phyloP scores from a whole-genome alignment of 139 green algal genomes.

The Dunaliella primolecta region DNA sequence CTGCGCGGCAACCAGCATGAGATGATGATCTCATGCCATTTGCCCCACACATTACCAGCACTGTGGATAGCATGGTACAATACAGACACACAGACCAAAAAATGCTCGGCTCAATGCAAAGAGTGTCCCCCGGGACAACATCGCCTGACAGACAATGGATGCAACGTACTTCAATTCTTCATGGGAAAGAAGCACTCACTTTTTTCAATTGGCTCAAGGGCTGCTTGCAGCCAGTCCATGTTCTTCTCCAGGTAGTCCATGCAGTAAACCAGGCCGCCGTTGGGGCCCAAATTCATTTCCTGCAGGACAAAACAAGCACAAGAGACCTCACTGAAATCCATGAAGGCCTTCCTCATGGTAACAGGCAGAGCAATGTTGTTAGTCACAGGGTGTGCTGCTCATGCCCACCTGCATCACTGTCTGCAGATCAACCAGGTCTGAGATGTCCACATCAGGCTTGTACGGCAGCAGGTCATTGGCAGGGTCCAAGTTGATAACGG shows the following conservation, averaged over 20 bases:
- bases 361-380: too few species aligned
- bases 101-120: too few species aligned
- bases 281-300: conserved; percentile 66
- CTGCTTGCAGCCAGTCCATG: conserved; percentile 81
- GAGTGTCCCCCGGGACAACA: too few species aligned
- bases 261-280: conserved; percentile 79
- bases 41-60: too few species aligned
- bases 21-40: too few species aligned
- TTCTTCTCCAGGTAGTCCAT: conserved; percentile 80
- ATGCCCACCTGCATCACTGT: conserved; percentile 38
- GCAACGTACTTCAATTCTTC: too few species aligned
- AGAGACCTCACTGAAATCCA: too few species aligned
- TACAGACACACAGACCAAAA: too few species aligned
- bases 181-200: conserved; percentile 23
- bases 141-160: too few species aligned
- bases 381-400: background rate
- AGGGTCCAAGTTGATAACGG: conserved; percentile 86
- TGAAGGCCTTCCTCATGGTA: too few species aligned
- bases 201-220: conserved; percentile 63
- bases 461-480: conserved; percentile 83
- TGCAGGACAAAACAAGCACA: too few species aligned
- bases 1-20: background rate
- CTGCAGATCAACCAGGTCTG: conserved; percentile 59
- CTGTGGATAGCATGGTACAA: too few species aligned
- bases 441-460: conserved; percentile 63